A percentile compares a stretch with the other conserved stretches of the same genome.
These are phyloP conservation scores for Aspergillus oerlinghausenensis DNA, from an alignment of 2,329 filamentous ascomycete species.

Conservation along the genomic window DNA sequence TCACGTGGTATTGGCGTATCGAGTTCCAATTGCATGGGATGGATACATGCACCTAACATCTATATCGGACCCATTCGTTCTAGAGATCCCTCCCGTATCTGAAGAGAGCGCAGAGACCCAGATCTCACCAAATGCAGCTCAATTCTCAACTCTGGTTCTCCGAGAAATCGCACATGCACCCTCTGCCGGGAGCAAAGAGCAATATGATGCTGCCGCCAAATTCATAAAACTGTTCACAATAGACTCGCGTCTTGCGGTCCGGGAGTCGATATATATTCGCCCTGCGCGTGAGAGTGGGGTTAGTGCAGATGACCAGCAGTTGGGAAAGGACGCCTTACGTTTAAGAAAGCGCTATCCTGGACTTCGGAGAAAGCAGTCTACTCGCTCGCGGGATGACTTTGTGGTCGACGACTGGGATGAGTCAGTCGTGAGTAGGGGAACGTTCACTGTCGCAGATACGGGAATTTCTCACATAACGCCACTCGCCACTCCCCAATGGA, in stretches of 20 bases:
- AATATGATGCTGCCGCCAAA: constrained; percentile 17
- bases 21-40: constrained; percentile 23
- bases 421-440: constrained; percentile 11
- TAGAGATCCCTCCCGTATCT: constrained; percentile 23
- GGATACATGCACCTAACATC: constrained; percentile 17
- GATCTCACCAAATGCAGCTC: constrained; percentile 3
- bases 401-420: constrained; percentile 38
- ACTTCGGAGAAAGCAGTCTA: constrained; percentile 5
- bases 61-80: constrained; percentile 30
- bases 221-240: constrained; percentile 36
- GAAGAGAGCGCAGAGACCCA: constrained; percentile 8
- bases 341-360: constrained; percentile 17
- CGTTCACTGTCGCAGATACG: constrained; percentile 4
- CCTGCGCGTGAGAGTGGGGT: constrained; percentile 9
- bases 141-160: constrained; percentile 31
- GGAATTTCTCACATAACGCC: constrained; percentile 8
- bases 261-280: constrained; percentile 30
- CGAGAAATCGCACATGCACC: constrained; percentile 25
- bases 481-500: constrained; percentile 22
- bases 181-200: constrained; percentile 9
- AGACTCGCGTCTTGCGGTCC: constrained; percentile 28
- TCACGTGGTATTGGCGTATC: constrained; percentile 28
- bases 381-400: constrained; percentile 24
- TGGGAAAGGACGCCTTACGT: constrained; percentile 18
- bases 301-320: constrained; percentile 8